phyloP scores from a whole-genome alignment of 768 basidiomycete species.

The Boletus coccyginus region DNA sequence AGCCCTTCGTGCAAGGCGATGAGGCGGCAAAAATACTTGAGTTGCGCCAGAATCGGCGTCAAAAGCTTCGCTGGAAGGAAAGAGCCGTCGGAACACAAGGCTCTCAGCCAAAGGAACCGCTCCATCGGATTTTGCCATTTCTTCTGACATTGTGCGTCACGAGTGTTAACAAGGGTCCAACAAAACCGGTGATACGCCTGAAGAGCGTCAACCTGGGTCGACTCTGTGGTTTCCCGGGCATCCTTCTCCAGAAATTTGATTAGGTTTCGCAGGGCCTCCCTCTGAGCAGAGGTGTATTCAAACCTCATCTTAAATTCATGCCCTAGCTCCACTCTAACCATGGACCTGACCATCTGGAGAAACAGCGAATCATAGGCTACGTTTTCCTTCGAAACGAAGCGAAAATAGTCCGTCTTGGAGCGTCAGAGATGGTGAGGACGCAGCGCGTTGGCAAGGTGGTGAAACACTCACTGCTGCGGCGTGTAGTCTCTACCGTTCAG shows the following conservation, averaged over 20 bases:
- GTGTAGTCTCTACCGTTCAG: not conserved
- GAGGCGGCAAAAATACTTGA: not conserved
- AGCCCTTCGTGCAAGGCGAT: not conserved
- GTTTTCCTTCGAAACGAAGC: not conserved
- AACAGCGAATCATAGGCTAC: not conserved
- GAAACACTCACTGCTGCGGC: not conserved
- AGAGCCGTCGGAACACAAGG: not conserved
- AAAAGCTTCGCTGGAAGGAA: not conserved
- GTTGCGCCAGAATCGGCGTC: not conserved
- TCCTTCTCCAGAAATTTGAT: not conserved
- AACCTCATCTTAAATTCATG: not conserved
- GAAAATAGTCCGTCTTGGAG: not conserved
- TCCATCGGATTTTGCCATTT: not conserved
- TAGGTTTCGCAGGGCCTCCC: not conserved
- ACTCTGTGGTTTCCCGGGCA: not conserved
- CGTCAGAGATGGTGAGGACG: not conserved
- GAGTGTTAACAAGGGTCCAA: not conserved
- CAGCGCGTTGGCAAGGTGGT: not conserved
- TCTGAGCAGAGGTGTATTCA: not conserved
- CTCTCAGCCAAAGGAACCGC: not conserved
- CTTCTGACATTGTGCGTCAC: not conserved
- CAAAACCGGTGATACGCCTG: not conserved
- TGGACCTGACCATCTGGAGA: not conserved
- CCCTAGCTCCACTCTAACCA: not conserved
- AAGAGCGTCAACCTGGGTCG: not conserved